Conservation (phyloP, 164 flowering plant species). For the Macadamia integrifolia region DNA sequence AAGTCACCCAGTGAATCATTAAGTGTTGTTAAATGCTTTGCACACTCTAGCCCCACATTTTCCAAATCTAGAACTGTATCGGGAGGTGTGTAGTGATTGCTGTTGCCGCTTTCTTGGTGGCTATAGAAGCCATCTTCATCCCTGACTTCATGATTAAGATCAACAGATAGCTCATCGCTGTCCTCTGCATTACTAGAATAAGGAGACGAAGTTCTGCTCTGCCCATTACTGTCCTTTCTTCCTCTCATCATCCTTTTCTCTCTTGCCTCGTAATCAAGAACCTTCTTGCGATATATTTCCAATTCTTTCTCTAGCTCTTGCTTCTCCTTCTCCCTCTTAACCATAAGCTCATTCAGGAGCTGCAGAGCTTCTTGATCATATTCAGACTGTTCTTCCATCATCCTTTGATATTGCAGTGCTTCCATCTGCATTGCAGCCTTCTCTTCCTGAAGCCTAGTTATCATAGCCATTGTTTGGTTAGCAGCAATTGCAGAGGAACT, state of each 20-base stretch:
- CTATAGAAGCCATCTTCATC: slow-evolving; percentile 32
- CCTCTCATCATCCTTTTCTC: slow-evolving; percentile 41
- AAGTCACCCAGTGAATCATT: slow-evolving; percentile 60
- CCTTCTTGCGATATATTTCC: slow-evolving; percentile 44
- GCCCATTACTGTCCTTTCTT: slow-evolving; percentile 30
- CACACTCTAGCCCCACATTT: slow-evolving; percentile 18
- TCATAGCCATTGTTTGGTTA: slow-evolving; percentile 96
- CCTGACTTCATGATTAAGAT: slow-evolving; percentile 48
- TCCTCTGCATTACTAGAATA: slow-evolving; percentile 57
- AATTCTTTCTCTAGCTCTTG: slow-evolving; percentile 66
- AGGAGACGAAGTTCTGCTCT: slow-evolving; percentile 47
- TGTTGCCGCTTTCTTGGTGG: slow-evolving; percentile 28
- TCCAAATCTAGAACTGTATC: slow-evolving; percentile 56
- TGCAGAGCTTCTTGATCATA: slow-evolving; percentile 86
- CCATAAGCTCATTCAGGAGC: slow-evolving; percentile 75
- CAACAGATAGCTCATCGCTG: slow-evolving; percentile 58
- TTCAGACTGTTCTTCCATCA: slow-evolving; percentile 97
- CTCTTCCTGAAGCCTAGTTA: slow-evolving; percentile 88
- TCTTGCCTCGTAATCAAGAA: slow-evolving; percentile 45
- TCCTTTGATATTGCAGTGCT: slow-evolving; percentile 86
- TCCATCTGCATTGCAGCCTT: slow-evolving; percentile 93
- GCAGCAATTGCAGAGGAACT: slow-evolving; percentile 84
- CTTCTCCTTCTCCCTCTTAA: slow-evolving; percentile 82
- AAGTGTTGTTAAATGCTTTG: slow-evolving; percentile 25
- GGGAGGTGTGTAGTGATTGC: slow-evolving; percentile 37